Evolutionary conservation across 768 basidiomycete genomes (phyloP).

Genomic region (Pulveroboletus sp.): DNA sequence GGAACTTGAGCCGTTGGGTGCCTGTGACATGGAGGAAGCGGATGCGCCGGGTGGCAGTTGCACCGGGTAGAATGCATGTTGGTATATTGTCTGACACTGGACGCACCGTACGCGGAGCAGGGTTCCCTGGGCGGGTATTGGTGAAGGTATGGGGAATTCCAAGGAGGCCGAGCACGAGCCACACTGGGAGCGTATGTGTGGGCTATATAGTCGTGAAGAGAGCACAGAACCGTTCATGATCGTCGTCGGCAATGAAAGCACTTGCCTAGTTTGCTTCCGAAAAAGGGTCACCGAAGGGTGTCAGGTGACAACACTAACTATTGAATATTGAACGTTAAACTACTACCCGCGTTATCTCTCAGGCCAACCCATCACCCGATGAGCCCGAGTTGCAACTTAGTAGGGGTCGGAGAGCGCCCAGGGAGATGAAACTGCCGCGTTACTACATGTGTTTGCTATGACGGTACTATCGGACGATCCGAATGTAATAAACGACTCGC

Average conservation of each 20-base stretch:
- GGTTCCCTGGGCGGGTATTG: conserved; percentile 51
- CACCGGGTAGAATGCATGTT: conserved; percentile 64
- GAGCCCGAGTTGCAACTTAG: too few relatives aligned
- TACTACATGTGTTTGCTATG: too few relatives aligned
- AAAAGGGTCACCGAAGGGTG: conserved; percentile 4
- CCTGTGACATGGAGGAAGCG: conserved; percentile 11
- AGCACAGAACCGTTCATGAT: conserved; percentile 52
- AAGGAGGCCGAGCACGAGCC: conserved; percentile 49
- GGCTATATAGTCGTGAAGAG: conserved; percentile 61
- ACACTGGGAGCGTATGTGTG: conserved; percentile 66
- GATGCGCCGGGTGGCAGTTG: conserved; percentile 43
- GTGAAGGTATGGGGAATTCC: conserved; percentile 66
- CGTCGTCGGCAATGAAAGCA: conserved; percentile 21
- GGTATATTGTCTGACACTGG: conserved; percentile 54
- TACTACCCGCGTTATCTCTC: too few relatives aligned
- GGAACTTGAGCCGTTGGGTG: conserved; percentile 19
- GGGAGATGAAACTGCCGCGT: too few relatives aligned
- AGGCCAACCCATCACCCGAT: too few relatives aligned
- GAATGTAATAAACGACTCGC: too few relatives aligned
- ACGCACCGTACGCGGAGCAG: conserved; percentile 69
- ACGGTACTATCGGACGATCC: too few relatives aligned
- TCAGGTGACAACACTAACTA: too few relatives aligned
- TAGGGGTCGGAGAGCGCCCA: too few relatives aligned
- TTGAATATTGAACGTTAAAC: too few relatives aligned
- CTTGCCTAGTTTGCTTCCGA: neutral